Base-by-base conservation (phyloP, 148 eudicot species). In the Oxyria digyna region DNA sequence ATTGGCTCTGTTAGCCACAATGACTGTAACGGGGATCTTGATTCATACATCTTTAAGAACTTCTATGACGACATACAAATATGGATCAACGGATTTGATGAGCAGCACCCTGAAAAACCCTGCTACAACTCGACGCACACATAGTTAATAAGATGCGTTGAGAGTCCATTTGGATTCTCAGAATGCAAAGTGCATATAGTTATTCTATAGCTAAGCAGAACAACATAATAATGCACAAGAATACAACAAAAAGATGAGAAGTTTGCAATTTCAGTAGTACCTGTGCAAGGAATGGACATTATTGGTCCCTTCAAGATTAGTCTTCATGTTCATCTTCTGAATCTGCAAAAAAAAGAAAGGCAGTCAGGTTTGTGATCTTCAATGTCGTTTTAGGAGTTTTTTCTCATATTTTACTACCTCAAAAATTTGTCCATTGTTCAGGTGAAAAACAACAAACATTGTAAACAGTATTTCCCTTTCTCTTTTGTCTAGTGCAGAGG, bases 311-410 rank as follows among this genome's bases (percentile, higher is more conserved):
- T 52, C 37, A 27, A 33, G 70, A 75, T 89, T 82, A 89, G 80
- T 87, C 96, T 84, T 89, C 96, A 70, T 89, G 96, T 76, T 87
- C 93, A 75, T 74, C 83, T 79, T 89, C 96, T 17, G 96, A 89
- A 77, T 89, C 96, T 89, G 85, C 77, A 75, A 4, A 35, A 35
- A 4, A 59, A 59, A 11, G 49, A 27, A 26, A 6, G 20, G 29
- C 42, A 26, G 31, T 11, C 15, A 49, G 38, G 26, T 13, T 4
- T 45, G 17, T 45, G 49, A 45, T 9, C 49, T 45, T n/a, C 49
- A 45, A 45, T 45, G 12, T 20, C 49, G n/a, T 49, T n/a, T n/a
- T 6, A 49, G 57, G 27, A 2, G 5, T 2, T 3, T 45, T 45
- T n/a, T n/a, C 20, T 45, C 49, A 14, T 15, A 29, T 27, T 38